These are phyloP conservation scores for Colletotrichum sp. DNA, from an alignment of 2,329 filamentous ascomycete genomes.

Conservation along the genomic window DNA sequence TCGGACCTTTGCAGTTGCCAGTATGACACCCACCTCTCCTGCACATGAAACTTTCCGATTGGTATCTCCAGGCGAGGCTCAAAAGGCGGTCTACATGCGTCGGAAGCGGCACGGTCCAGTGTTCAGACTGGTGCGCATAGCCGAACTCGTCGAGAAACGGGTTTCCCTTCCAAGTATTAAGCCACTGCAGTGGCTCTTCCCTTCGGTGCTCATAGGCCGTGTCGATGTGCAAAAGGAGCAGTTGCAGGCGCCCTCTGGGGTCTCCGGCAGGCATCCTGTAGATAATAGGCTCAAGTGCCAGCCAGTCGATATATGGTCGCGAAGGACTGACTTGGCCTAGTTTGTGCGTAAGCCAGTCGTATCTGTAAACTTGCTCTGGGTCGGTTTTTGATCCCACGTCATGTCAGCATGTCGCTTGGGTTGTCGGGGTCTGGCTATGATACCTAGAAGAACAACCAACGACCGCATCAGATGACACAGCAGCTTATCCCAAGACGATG, in stretches of 20 bases:
- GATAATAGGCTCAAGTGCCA: not conserved
- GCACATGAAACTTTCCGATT: not conserved
- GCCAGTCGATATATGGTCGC: not conserved
- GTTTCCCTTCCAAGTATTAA: not conserved
- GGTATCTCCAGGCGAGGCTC: fast-evolving
- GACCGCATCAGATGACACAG: fast-evolving
- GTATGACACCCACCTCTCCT: fast-evolving
- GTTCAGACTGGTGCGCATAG: fast-evolving
- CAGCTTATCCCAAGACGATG: fast-evolving
- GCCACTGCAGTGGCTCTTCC: fast-evolving
- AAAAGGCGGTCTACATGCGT: not conserved
- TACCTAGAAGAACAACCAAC: too few relatives aligned
- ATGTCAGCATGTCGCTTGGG: not conserved
- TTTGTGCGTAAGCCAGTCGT: too few relatives aligned
- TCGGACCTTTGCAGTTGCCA: fast-evolving
- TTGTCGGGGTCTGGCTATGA: too few relatives aligned
- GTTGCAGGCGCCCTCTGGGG: too few relatives aligned
- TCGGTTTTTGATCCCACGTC: not conserved
- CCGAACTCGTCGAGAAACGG: not conserved
- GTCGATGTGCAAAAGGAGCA: too few relatives aligned
- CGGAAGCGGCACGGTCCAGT: not conserved
- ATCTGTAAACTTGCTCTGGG: not conserved
- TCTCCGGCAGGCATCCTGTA: too few relatives aligned
- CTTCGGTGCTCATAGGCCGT: not conserved
- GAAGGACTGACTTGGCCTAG: too few relatives aligned